These are phyloP conservation scores for Fusarium xyrophilum DNA, from an alignment of 2,329 filamentous ascomycete species.

Conservation along the genomic window DNA sequence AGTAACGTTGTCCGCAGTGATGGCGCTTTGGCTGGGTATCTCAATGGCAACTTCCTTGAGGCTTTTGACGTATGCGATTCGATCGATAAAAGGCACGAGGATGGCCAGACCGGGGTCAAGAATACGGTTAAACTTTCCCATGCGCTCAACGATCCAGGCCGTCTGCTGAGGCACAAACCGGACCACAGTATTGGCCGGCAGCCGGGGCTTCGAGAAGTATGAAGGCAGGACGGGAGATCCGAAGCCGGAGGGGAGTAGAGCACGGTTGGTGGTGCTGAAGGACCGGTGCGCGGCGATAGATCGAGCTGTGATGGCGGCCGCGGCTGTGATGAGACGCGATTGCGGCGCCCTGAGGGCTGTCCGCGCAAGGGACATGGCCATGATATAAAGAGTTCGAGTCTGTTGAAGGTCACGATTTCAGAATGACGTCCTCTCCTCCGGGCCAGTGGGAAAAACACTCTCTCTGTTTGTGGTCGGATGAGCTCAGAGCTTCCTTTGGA, in stretches of 20 bases:
- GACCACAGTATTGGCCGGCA: constrained; percentile 93
- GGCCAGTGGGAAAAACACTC: constrained; percentile 34
- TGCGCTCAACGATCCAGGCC: constrained; percentile 99
- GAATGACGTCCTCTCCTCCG: constrained; percentile 36
- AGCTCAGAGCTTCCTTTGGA: constrained; percentile 23
- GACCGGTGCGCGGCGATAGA: constrained; percentile 36
- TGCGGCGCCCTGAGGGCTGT: constrained; percentile 41
- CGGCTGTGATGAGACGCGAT: constrained; percentile 33
- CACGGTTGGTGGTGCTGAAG: constrained; percentile 44
- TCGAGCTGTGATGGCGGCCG: constrained; percentile 24
- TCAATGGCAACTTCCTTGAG: constrained; percentile 96
- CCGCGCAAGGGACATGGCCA: constrained; percentile 44
- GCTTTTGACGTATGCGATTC: constrained; percentile 97
- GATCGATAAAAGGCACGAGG: constrained; percentile 87
- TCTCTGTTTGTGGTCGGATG: constrained; percentile 2
- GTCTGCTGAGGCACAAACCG: constrained; percentile 99
- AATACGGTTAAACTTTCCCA: constrained; percentile 97
- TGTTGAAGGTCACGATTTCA: constrained; percentile 26
- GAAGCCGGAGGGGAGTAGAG: constrained; percentile 46
- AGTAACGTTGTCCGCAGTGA: constrained; percentile 98
- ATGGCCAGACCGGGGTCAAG: constrained; percentile 90
- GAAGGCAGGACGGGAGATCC: constrained; percentile 58
- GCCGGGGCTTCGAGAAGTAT: constrained; percentile 78
- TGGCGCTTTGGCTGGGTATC: constrained; percentile 96
- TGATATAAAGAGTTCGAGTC: constrained; percentile 30